Evolutionary conservation across 2,329 filamentous ascomycete genomes (phyloP).

Genomic region (Aspergillus fischeri): DNA sequence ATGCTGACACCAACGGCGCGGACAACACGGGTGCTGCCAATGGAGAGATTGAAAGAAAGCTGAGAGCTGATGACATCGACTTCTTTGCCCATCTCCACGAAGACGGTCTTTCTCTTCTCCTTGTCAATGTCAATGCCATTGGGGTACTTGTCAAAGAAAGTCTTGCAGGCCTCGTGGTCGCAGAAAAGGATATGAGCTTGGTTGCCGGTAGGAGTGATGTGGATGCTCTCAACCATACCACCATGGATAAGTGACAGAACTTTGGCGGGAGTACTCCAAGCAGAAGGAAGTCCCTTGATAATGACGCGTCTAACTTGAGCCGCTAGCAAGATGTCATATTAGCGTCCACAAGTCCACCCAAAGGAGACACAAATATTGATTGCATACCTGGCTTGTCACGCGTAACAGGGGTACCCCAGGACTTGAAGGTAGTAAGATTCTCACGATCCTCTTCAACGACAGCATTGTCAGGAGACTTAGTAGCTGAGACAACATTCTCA

Average conservation of each 20-base stretch:
- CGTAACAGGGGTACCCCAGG: slow-evolving; percentile 26
- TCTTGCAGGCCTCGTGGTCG: slow-evolving; percentile 29
- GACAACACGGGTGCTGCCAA: slow-evolving; percentile 44
- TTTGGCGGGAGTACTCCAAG: slow-evolving; percentile 26
- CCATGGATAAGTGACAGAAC: slow-evolving; percentile 37
- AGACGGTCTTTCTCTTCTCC: slow-evolving; percentile 27
- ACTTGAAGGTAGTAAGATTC: slow-evolving; percentile 25
- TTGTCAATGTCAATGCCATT: slow-evolving; percentile 35
- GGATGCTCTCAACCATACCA: slow-evolving; percentile 34
- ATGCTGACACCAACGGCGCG: slow-evolving; percentile 41
- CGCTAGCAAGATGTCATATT: slow-evolving; percentile 12
- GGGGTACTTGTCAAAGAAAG: slow-evolving; percentile 33
- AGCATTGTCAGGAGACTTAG: neutral
- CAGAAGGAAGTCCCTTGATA: slow-evolving; percentile 33
- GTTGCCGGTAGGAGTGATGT: slow-evolving; percentile 14
- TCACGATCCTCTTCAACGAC: slow-evolving; percentile 23
- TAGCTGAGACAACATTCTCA: neutral
- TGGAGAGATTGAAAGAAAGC: slow-evolving; percentile 37
- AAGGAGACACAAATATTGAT: slow-evolving; percentile 2
- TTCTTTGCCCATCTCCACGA: slow-evolving; percentile 36
- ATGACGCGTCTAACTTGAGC: slow-evolving; percentile 28
- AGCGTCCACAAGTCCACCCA: neutral
- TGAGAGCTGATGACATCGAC: slow-evolving; percentile 41
- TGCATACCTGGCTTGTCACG: slow-evolving; percentile 25
- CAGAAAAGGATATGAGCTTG: slow-evolving; percentile 35